Evolutionary conservation across 768 basidiomycete species (phyloP).

Genomic region (Boletus rubropictus): DNA sequence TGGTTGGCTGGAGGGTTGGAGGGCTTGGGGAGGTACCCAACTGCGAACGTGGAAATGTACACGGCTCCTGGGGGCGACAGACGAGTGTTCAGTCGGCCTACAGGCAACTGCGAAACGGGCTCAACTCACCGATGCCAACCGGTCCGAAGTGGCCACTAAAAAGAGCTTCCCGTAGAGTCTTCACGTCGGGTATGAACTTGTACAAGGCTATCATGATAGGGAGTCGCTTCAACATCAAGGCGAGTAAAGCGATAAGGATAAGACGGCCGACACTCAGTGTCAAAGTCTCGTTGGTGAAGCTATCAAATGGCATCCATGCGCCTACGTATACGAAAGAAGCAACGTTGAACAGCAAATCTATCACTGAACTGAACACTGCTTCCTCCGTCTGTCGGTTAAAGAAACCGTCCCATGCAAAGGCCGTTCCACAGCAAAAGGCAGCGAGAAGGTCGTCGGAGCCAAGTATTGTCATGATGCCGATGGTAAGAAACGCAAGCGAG

Average conservation of each 20-base stretch:
- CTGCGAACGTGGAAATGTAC: slow-evolving; percentile 86
- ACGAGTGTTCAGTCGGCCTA: slow-evolving; percentile 2
- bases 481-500: slow-evolving; percentile 75
- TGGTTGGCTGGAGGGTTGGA: slow-evolving; percentile 47
- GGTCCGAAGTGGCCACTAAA: slow-evolving; percentile 97
- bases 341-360: slow-evolving; percentile 93
- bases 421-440: slow-evolving; percentile 90
- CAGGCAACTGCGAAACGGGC: background rate
- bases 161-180: slow-evolving; percentile 87
- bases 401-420: slow-evolving; percentile 96
- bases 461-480: slow-evolving; percentile 77
- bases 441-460: slow-evolving; percentile 93
- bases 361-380: slow-evolving; percentile 90
- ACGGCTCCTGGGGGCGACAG: slow-evolving; percentile 56
- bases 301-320: slow-evolving; percentile 92
- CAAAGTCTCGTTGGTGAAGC: slow-evolving; percentile 60
- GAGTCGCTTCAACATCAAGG: slow-evolving; percentile 78
- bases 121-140: slow-evolving; percentile 60
- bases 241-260: slow-evolving; percentile 71
- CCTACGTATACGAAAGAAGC: slow-evolving; percentile 95
- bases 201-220: slow-evolving; percentile 82
- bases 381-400: slow-evolving; percentile 93
- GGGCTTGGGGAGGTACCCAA: slow-evolving; percentile 48
- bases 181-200: slow-evolving; percentile 93
- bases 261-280: slow-evolving; percentile 81